These are phyloP conservation scores for Serendipita vermifera DNA, from an alignment of 768 basidiomycete genomes.

Conservation along the genomic window DNA sequence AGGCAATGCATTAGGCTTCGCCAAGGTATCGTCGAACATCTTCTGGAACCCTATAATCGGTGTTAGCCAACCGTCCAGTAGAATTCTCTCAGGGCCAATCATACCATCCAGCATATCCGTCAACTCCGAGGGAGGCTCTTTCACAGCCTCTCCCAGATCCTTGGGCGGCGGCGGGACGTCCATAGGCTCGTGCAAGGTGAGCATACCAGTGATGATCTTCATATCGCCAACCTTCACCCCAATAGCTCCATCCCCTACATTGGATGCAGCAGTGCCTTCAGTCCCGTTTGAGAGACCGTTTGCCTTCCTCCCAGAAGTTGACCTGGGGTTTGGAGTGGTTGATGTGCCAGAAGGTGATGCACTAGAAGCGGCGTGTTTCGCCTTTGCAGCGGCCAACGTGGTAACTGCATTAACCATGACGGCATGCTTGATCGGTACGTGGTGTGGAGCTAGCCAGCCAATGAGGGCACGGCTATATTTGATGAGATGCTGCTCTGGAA, in stretches of 20 bases:
- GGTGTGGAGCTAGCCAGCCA: constrained; percentile 67
- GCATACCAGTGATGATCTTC: constrained; percentile 3
- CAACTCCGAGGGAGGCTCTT: constrained; percentile 31
- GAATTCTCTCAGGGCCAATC: constrained; percentile 9
- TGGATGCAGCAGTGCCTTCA: constrained; percentile 29
- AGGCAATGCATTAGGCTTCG: constrained; percentile 30
- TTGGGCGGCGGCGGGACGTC: constrained; percentile 40
- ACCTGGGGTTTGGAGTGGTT: constrained; percentile 30
- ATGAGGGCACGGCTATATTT: constrained; percentile 50
- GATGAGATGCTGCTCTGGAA: constrained; percentile 44
- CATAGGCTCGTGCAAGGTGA: neutral
- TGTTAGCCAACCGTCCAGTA: neutral
- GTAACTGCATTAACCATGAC: constrained; percentile 58
- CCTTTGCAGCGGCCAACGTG: neutral
- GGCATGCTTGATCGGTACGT: constrained; percentile 57
- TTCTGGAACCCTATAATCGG: constrained; percentile 36
- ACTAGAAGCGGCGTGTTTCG: neutral
- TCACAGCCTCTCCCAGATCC: constrained; percentile 25
- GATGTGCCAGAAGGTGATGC: constrained; percentile 55
- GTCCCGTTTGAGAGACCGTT: constrained; percentile 21
- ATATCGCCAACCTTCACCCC: constrained; percentile 8
- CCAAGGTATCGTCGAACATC: constrained; percentile 34
- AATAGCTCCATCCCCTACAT: constrained; percentile 55
- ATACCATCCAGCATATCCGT: constrained; percentile 50
- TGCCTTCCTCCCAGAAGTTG: constrained; percentile 24